Evolutionary conservation across 2,329 filamentous ascomycete genomes (phyloP), one percentile per base, ranked within the genome.

Genomic region (Tolypocladium guangdongense): DNA sequence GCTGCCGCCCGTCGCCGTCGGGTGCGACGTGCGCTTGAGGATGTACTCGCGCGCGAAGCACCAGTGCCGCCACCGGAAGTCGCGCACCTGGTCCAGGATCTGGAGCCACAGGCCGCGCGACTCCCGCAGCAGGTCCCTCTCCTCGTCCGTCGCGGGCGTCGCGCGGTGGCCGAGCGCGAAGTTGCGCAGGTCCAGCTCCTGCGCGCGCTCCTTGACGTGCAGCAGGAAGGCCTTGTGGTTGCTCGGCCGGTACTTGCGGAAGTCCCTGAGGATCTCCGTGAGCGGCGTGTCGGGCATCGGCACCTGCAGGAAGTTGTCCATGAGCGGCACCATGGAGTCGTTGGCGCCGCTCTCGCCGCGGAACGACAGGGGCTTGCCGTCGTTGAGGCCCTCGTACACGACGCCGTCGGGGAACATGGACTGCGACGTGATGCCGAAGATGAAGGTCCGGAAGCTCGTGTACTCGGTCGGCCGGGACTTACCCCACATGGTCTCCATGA

Each of bases 331-430:
- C 78, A 97, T 96, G 72, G 85, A 88, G 73, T 97, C 92, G 66
- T 96, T 96, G 60, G 92, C 92, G 45, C 92, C 92, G 50, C 85
- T 90, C 73, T 96, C 92, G 60, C 92, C 92, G 35, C 92, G 85
- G 80, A 96, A 96, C 53, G 80, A 85, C 67, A 90, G 73, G 4
- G 88, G 86, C 65, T 87, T 67, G 56, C 71, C 69, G 55, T 86
- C 82, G 59, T 85, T 85, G 56, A 92, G 81, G 10, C 90, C 90
- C 67, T 95, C 87, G 68, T 96, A 96, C 48, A 95, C 72, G 8
- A 96, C 92, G 10, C 92, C 92, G 58, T 91, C 76, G 10, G 91
- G 91, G 70, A 96, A 96, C 90, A 96, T 96, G 63, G 83, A 86
- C 71, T 96, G 91, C 49, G 82, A 87, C 1, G 90, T 95, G 70